A percentile compares a stretch with the other conserved stretches of the same genome.
phyloP scores from a whole-genome alignment of 306 rosid species.

The Rosa persica region DNA sequence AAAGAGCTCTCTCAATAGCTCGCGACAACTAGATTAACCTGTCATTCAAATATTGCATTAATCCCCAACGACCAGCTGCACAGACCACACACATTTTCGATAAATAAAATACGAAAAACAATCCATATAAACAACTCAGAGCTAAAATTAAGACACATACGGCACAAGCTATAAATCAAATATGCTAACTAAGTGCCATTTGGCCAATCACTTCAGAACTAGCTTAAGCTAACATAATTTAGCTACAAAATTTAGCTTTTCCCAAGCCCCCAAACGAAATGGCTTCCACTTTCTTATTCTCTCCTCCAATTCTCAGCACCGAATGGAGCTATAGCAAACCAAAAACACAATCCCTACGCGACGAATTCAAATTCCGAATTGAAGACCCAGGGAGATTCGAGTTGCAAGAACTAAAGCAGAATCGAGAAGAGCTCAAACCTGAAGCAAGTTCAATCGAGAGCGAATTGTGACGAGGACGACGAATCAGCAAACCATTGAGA shows the following conservation, averaged over 20 bases:
- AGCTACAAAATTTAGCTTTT: slow-evolving; percentile 13
- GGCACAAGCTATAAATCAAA: background rate
- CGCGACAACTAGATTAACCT: background rate
- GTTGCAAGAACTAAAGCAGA: slow-evolving; percentile 3
- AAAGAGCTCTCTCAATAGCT: background rate
- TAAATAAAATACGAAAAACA: background rate
- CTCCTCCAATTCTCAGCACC: slow-evolving; percentile 10
- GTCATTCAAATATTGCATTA: slow-evolving; percentile 18
- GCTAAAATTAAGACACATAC: background rate
- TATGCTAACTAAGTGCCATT: background rate
- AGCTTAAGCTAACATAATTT: background rate
- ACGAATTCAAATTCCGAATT: slow-evolving; percentile 37
- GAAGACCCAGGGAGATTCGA: slow-evolving; percentile 15
- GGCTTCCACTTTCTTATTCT: slow-evolving; percentile 15
- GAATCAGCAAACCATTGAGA: slow-evolving; percentile 11
- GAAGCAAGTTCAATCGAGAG: slow-evolving; percentile 31
- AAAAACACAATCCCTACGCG: slow-evolving; percentile 25
- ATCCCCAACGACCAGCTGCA: slow-evolving; percentile 4
- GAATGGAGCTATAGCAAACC: slow-evolving; percentile 17
- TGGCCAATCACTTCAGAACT: background rate
- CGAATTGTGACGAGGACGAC: slow-evolving; percentile 20
- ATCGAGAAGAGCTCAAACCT: slow-evolving; percentile 38
- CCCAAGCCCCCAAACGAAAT: slow-evolving; percentile 18
- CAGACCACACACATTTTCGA: background rate
- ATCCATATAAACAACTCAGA: slow-evolving; percentile 3